A percentile compares a stretch with the other conserved stretches of the same genome.
phyloP scores from a whole-genome alignment of 371 early-diverging fungal genomes.

The Syncephalastrum racemosum region DNA sequence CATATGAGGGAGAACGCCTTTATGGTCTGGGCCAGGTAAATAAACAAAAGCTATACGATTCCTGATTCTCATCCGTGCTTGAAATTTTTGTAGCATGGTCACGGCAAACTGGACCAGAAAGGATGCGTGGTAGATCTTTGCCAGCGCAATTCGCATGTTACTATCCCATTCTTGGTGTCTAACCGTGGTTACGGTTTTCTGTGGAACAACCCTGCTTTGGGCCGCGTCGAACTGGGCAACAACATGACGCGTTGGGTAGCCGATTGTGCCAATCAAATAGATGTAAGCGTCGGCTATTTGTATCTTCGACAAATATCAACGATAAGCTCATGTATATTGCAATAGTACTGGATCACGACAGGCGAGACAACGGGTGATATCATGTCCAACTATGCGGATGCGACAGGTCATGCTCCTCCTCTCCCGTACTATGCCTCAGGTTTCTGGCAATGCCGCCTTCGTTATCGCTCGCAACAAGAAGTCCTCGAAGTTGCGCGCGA shows the following conservation, averaged over 20 bases:
- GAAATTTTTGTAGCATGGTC: not conserved
- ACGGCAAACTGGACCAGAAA: constrained; percentile 18
- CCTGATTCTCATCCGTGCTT: not conserved
- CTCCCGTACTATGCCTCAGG: constrained; percentile 20
- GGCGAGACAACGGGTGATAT: constrained; percentile 14
- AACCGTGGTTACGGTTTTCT: constrained; percentile 20
- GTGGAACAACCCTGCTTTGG: constrained; percentile 20
- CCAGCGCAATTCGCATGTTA: constrained; percentile 19
- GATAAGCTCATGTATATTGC: not conserved
- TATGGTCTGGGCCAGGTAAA: constrained; percentile 21
- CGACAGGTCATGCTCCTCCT: constrained; percentile 18
- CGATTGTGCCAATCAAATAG: constrained; percentile 14
- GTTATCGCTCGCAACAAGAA: constrained; percentile 15
- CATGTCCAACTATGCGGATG: constrained; percentile 20
- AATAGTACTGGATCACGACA: constrained; percentile 17
- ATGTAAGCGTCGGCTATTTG: constrained; percentile 4
- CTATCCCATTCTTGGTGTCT: constrained; percentile 16
- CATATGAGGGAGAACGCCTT: constrained; percentile 16
- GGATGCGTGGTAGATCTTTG: constrained; percentile 17
- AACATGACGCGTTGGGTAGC: constrained; percentile 21
- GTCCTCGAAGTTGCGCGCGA: constrained; percentile 15
- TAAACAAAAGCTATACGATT: not conserved
- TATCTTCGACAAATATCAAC: too few relatives aligned
- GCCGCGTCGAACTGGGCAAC: constrained; percentile 17
- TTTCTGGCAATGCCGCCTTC: constrained; percentile 22